phyloP scores from a whole-genome alignment of 129 eudicot genomes.

The Silybum marianum region DNA sequence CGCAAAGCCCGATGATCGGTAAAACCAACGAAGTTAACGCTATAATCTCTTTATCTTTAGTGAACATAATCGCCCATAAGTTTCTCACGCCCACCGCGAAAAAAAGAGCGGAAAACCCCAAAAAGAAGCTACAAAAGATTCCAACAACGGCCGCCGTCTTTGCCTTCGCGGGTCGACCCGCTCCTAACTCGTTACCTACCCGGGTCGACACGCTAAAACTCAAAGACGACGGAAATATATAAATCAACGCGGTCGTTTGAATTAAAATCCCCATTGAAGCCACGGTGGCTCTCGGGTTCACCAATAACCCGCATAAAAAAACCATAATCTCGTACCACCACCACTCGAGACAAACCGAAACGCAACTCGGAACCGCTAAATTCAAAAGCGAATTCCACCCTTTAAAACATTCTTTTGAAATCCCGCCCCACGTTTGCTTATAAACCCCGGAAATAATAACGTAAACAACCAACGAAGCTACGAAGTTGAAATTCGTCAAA shows the following conservation, averaged over 20 bases:
- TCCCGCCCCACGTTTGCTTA: slow-evolving; percentile 56
- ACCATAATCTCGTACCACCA: slow-evolving; percentile 98
- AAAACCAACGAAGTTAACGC: slow-evolving; percentile 63
- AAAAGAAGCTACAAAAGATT: slow-evolving; percentile 46
- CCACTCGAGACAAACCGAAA: slow-evolving; percentile 91
- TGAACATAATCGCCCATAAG: slow-evolving; percentile 77
- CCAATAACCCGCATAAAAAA: slow-evolving; percentile 61
- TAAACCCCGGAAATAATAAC: slow-evolving; percentile 54
- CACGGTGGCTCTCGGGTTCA: slow-evolving; percentile 68
- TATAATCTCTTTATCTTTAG: slow-evolving; percentile 64
- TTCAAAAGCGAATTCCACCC: slow-evolving; percentile 54
- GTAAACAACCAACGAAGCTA: slow-evolving; percentile 53
- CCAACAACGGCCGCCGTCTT: slow-evolving; percentile 69
- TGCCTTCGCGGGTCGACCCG: slow-evolving; percentile 60
- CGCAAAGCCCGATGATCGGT: slow-evolving; percentile 83
- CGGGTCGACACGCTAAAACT: slow-evolving; percentile 82
- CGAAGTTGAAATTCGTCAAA: slow-evolving; percentile 59
- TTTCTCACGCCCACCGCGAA: slow-evolving; percentile 52
- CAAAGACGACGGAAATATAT: slow-evolving; percentile 80
- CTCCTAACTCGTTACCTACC: slow-evolving; percentile 80
- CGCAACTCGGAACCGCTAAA: slow-evolving; percentile 78
- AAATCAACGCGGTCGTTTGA: slow-evolving; percentile 79
- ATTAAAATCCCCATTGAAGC: slow-evolving; percentile 88
- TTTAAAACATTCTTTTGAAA: slow-evolving; percentile 46
- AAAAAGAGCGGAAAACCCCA: slow-evolving; percentile 61